phyloP scores from a whole-genome alignment of 805 yeast genomes.

The Lipomyces orientalis region DNA sequence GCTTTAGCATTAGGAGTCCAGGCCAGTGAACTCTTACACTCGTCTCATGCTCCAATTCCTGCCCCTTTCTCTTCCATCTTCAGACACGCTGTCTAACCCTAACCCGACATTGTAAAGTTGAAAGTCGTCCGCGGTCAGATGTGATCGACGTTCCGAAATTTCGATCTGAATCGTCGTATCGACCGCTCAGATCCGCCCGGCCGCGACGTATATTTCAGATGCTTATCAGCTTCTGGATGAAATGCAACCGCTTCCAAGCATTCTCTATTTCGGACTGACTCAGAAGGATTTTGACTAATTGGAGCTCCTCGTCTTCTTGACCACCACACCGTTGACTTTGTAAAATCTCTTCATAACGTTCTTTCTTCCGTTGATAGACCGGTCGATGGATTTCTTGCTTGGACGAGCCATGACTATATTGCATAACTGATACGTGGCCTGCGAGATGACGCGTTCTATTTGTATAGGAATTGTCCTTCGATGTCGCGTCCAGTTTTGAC shows the following conservation, averaged over 20 bases:
- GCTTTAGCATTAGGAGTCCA: too few relatives aligned
- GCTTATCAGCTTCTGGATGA: background rate
- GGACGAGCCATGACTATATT: background rate
- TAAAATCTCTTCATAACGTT: background rate
- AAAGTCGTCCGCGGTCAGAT: background rate
- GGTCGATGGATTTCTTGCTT: background rate
- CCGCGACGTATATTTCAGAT: background rate
- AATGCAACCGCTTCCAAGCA: background rate
- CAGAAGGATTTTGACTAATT: background rate
- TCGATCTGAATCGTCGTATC: background rate
- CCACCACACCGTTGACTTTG: background rate
- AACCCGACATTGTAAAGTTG: slow-evolving; percentile 2
- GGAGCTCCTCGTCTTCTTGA: background rate
- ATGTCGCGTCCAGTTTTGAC: too few relatives aligned
- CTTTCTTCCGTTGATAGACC: slow-evolving; percentile 6
- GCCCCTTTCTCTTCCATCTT: too few relatives aligned
- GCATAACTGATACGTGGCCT: background rate
- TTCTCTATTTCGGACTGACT: background rate
- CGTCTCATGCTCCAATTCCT: too few relatives aligned
- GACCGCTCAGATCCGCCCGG: slow-evolving; percentile 6
- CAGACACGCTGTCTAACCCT: too few relatives aligned
- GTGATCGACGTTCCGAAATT: background rate
- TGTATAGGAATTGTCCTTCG: too few relatives aligned
- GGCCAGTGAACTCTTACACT: too few relatives aligned
- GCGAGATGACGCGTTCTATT: too few relatives aligned